Evolutionary conservation across 106 monocot species (phyloP), one percentile per base, ranked within the genome.

Genomic region (Amphibolis antarctica): DNA sequence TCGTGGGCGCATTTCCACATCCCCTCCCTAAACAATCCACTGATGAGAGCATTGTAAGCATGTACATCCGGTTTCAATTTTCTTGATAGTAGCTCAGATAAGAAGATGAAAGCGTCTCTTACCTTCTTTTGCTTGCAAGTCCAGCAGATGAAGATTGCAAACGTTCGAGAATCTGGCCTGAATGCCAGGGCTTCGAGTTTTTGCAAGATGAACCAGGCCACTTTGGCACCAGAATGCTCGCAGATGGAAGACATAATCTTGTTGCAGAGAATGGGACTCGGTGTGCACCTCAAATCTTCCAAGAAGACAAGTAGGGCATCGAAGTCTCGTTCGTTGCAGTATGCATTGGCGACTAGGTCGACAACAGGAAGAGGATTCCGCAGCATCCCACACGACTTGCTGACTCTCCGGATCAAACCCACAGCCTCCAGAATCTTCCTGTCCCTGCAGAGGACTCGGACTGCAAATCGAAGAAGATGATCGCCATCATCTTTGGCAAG

Each of bases 21-120:
- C 18, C 85, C 78, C 30, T 79, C 70, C 67, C 65, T 85, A 43
- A 87, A 85, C 75, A 82, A 23, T 25, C 78, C 85, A 67, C 81
- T 66, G 42, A 98, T 78, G 31, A 98, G 45, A 49, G 98, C 79
- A 91, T 90, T 88, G 52, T 88, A 98, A 51, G 80, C 47, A 60
- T 77, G 27, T 1, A 71, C 59, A 65, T 79, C 74, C 25, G 84
- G 77, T 43, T 63, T 68, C 62, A 88, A 42, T 15, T 66, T 48
- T 60, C 82, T 87, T 28, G 76, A 80, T 17, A 63, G 77, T 52
- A 87, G 61, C 67, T 88, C 91, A 54, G 87, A 91, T 42, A 98
- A 56, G 74, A 75, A 88, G 60, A 79, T 15, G 17, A 83, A 79
- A 45, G 84, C 85, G 73, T 69, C 58, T 66, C 73, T 75, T 74